Evolutionary conservation across 495 filamentous ascomycete species (phyloP).

Genomic region (Astrothelium subdiscretum): DNA sequence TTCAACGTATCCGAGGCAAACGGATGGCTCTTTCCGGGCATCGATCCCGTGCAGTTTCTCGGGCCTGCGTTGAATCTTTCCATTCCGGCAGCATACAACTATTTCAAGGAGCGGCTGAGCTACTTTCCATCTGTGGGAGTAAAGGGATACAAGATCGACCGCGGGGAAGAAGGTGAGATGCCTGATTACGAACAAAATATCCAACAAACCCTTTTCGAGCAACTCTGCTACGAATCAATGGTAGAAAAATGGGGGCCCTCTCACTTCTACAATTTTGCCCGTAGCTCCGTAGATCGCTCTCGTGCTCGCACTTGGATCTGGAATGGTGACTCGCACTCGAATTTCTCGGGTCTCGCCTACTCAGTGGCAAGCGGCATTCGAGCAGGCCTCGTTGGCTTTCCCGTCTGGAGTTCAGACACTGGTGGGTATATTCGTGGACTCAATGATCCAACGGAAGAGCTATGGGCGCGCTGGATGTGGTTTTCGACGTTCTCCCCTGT

Average conservation of each 20-base stretch:
- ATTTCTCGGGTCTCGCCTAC: constrained; percentile 24
- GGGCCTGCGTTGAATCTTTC: constrained; percentile 26
- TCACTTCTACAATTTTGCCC: constrained; percentile 24
- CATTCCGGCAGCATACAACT: constrained; percentile 24
- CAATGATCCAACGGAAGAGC: constrained; percentile 20
- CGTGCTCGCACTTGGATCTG: constrained; percentile 18
- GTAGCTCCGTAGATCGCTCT: constrained; percentile 20
- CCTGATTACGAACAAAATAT: constrained; percentile 27
- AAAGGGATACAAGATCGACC: constrained; percentile 28
- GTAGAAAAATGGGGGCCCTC: constrained; percentile 19
- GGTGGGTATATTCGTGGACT: constrained; percentile 22
- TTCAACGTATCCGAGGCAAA: constrained; percentile 14
- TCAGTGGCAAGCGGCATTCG: constrained; percentile 21
- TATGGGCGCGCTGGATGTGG: constrained; percentile 29
- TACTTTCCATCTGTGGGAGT: constrained; percentile 23
- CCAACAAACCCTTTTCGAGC: constrained; percentile 21
- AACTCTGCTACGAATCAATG: constrained; percentile 24
- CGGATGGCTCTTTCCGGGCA: constrained; percentile 21
- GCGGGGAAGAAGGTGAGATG: constrained; percentile 27
- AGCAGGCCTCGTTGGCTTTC: constrained; percentile 22
- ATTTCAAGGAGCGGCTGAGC: constrained; percentile 20
- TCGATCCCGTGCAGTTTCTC: constrained; percentile 13
- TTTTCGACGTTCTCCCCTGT: constrained; percentile 24
- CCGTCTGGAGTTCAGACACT: constrained; percentile 24
- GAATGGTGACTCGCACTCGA: constrained; percentile 24